Evolutionary conservation across 2,329 filamentous ascomycete genomes (phyloP), one percentile per base, ranked within the genome.

Genomic region (Paraphaeosphaeria minitans): DNA sequence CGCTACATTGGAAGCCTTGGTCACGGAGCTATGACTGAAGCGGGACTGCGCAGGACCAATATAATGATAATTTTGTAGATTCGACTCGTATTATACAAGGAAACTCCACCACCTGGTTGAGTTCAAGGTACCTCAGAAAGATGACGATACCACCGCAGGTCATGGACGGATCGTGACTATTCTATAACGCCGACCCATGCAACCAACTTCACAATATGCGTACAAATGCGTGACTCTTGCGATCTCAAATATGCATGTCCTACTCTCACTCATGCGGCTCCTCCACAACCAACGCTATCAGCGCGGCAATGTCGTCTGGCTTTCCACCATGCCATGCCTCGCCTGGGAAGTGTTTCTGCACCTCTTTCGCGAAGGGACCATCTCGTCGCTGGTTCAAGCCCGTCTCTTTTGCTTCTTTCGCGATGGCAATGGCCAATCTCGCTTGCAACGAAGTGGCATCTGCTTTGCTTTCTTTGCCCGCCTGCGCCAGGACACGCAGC

Each of bases 281-380:
- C 55, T 75, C 72, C 9, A 75, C 66, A 35, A 75, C 75, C 16
- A 77, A 65, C 33, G 89, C 87, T 14, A 93, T 88, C 52, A 99
- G 82, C 4, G 92, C 92, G 70, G 92, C 94, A 59, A 99, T 97
- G 76, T 99, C 95, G 74, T 99, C 95, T 21, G 96, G 86, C 78
- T 99, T 99, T 53, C 95, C 95, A 58, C 95, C 95, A 58, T 87
- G 87, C 87, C 92, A 99, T 58, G 88, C 86, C 76, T 98, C 94
- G 39, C 89, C 83, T 0, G 95, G 94, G 67, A 91, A 96, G 72
- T 91, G 88, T 71, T 89, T 91, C 74, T 95, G 92, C 21, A 97
- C 92, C 76, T 97, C 93, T 77, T 92, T 97, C 42, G 95, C 93
- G 77, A 99, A 99, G 0, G 95, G 95, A 0, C 94, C 93, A 75